Base-by-base conservation (phyloP, 352 stramenopile species). In the Thalassiosira hispida region DNA sequence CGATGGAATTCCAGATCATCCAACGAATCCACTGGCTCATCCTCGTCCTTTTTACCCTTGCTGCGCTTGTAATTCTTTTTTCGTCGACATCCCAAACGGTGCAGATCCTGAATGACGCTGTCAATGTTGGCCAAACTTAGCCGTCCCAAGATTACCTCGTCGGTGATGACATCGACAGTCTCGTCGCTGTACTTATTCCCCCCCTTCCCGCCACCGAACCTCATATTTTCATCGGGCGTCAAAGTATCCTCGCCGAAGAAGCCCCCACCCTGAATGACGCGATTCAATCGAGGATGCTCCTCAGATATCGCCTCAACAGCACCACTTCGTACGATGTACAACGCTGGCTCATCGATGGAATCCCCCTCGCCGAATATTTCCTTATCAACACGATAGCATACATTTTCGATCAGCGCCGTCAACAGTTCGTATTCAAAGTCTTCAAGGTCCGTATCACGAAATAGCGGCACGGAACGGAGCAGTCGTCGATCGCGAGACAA, bases 1-100 rank as follows among this genome's bases (percentile, higher is more conserved):
- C 67, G 55, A 55, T 89, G 82, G n/a, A 74, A 77, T 71, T 86
- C 60, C 9, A 92, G 62, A 66, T 98, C 57, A 25, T 33, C 8
- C 8, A 81, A 27, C 11, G 67, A 20, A 22, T 60, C 51, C 5
- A 60, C 51, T 8, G 51, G 22, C 51, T 60, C 23, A 40, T 60
- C 51, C 23, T 60, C 51, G 23, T 60, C 51, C 23, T 38, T 40
- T 1, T 23, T 29, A 18, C 35, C 35, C 7, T 31, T 31, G 8
- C 33, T 56, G 23, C 51, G 51, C 35, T 40, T 60, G 51, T 60
- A 60, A 35, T 60, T 60, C 51, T 27, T 63, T 1, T 12, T 35
- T 31, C 55, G 49, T 16, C 51, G 57, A 44, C 68, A 77, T 18
- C 69, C 69, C 20, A 78, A 35, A 20, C 69, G 25, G 40, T 72